phyloP scores from a whole-genome alignment of 148 eudicot species.

The Amaranthus palmeri region DNA sequence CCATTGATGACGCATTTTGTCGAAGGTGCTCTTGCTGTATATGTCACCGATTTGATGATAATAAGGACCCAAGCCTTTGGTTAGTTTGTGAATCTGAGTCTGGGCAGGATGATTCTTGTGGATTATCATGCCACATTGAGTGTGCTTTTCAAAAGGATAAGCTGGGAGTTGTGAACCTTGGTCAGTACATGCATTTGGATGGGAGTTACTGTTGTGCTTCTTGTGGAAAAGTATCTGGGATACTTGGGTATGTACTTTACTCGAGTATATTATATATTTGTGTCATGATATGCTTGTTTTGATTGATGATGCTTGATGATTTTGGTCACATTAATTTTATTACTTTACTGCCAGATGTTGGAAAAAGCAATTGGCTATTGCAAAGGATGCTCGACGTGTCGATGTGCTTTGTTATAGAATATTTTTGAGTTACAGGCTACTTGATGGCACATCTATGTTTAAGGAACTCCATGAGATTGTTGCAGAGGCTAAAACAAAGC shows the following conservation, averaged over 20 bases:
- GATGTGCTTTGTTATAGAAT: constrained; percentile 78
- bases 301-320: background rate
- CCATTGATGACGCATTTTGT: constrained; percentile 61
- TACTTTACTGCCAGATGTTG: constrained; percentile 49
- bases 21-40: constrained; percentile 95
- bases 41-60: constrained; percentile 79
- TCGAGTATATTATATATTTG: background rate
- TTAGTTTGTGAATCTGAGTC: constrained; percentile 70
- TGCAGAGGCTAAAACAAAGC: constrained; percentile 56
- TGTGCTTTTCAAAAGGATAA: constrained; percentile 64
- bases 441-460: constrained; percentile 71
- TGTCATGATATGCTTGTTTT: background rate
- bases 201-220: constrained; percentile 91
- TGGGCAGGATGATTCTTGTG: constrained; percentile 54
- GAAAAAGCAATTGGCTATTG: constrained; percentile 82
- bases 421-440: constrained; percentile 67
- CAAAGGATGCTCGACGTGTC: constrained; percentile 81
- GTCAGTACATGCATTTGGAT: constrained; percentile 67
- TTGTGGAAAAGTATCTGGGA: constrained; percentile 88
- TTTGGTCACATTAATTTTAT: no score
- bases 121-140: constrained; percentile 82
- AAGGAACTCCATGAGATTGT: constrained; percentile 68
- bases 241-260: constrained; percentile 63
- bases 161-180: constrained; percentile 80
- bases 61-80: constrained; percentile 96